Evolutionary conservation across 345 rosid genomes (phyloP), one percentile per base, ranked within the genome.

Genomic region (Lumnitzera racemosa): DNA sequence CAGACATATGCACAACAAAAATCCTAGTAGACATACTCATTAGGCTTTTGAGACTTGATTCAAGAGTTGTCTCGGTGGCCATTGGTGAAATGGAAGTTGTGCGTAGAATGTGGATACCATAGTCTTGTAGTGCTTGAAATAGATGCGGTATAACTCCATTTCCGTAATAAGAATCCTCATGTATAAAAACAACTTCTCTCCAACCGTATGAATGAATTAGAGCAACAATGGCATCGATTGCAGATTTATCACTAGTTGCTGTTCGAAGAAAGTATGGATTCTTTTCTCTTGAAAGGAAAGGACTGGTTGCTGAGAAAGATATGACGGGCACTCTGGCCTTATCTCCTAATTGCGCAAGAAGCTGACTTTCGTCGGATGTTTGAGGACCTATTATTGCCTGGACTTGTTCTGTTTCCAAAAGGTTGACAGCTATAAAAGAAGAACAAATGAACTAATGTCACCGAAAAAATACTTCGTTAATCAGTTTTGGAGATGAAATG

Each of bases 401-500:
- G 48, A 64, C 77, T 51, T 73, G n/a, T 17, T 47, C 72, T n/a
- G 68, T 72, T 12, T 63, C 29, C 20, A 50, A 64, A 52, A 81
- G 57, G 27, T 81, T 79, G 13, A 76, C 46, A 31, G 83, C 86
- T 76, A 79, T 36, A 64, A 36, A 36, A 4, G 43, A 36, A 9
- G 7, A 36, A 36, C 9, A 36, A 36, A 36, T 36, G 43, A 36
- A 36, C 7, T 36, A 36, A 7, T 36, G 43, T 36, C 10, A 36
- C 43, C 7, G 10, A 36, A 36, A 9, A 4, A 36, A 7, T 36
- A 36, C 43, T 36, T 36, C 1, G 43, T 27, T 27, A 27, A 36
- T 1, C 11, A 9, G 43, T 36, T 36, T 36, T 36, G 7, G 43
- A 9, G 43, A 9, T 9, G 10, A 27, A 27, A 36, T 36, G 11